phyloP scores from a whole-genome alignment of 1,284 basidiomycete species.

The Cerioporus squamosus region DNA sequence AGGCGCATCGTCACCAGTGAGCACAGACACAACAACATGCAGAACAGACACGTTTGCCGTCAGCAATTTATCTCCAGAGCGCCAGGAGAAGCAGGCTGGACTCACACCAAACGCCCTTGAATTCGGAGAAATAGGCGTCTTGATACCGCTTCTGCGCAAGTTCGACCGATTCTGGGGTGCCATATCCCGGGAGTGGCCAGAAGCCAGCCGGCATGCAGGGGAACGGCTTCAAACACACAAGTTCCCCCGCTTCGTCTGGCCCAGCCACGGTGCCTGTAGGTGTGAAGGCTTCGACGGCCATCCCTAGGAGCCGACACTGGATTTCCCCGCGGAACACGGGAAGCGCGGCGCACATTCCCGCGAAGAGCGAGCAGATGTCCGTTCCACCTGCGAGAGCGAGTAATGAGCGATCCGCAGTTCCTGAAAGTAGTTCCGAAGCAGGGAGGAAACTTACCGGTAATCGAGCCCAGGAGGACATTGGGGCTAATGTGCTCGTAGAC shows the following conservation, averaged over 20 bases:
- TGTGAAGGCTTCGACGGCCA: constrained; percentile 68
- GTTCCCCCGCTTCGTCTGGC: constrained; percentile 61
- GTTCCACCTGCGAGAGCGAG: constrained; percentile 63
- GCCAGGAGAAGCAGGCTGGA: constrained; percentile 8
- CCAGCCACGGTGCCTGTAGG: constrained; percentile 47
- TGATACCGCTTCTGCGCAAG: constrained; percentile 68
- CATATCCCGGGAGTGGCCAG: constrained; percentile 78
- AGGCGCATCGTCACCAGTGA: neutral
- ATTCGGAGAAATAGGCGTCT: constrained; percentile 80
- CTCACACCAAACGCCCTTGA: constrained; percentile 79
- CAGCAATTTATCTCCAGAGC: neutral
- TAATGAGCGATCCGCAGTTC: neutral
- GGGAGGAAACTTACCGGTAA: constrained; percentile 61
- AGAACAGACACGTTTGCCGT: neutral
- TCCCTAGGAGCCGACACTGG: constrained; percentile 85
- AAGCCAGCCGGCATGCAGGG: constrained; percentile 88
- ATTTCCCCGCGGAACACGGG: constrained; percentile 88
- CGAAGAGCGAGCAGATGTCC: constrained; percentile 89
- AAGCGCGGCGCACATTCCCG: constrained; percentile 78
- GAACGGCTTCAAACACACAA: constrained; percentile 82
- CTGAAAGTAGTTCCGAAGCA: neutral
- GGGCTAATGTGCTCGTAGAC: constrained; percentile 74
- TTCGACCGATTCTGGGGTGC: constrained; percentile 57
- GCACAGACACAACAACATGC: neutral
- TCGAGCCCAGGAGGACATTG: constrained; percentile 75